phyloP scores from a whole-genome alignment of 2,329 filamentous ascomycete species.

The Thermoascus crustaceus region DNA sequence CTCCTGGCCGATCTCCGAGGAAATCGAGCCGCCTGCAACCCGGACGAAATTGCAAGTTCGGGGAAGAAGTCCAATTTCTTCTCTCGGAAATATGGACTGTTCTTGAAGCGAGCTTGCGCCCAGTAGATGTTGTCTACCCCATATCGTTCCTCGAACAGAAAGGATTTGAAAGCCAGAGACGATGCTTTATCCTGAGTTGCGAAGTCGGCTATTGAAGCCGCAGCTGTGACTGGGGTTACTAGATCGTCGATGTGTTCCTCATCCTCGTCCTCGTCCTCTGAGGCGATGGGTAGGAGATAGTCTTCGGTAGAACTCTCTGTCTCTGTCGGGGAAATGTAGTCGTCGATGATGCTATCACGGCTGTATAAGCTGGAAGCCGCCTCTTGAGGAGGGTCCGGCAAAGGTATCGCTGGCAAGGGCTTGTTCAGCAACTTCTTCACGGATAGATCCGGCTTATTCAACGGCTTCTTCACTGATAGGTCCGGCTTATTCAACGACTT shows the following conservation, averaged over 20 bases:
- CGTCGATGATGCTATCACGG: conserved; percentile 6
- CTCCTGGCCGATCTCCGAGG: conserved; percentile 1
- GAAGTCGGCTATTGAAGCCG: no score
- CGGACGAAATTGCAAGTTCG: conserved; percentile 25
- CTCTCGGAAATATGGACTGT: conserved; percentile 31
- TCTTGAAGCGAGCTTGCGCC: conserved; percentile 13
- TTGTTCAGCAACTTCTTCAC: conserved; percentile 20
- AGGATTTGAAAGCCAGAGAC: conserved; percentile 12
- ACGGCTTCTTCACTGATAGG: no score
- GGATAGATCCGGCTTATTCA: no score
- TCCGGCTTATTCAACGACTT: no score
- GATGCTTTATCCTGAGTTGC: conserved; percentile 3
- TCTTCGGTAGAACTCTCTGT: neutral
- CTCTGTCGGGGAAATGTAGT: conserved; percentile 3
- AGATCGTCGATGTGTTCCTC: no score
- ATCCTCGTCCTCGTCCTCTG: neutral
- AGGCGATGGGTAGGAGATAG: neutral
- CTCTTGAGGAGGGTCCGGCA: conserved; percentile 6
- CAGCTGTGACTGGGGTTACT: no score
- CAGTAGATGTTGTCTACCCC: conserved; percentile 15
- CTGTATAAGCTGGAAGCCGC: conserved; percentile 8
- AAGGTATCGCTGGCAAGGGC: conserved; percentile 7
- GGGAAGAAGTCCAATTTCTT: conserved; percentile 37
- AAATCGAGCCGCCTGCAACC: conserved; percentile 10
- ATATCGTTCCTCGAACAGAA: conserved; percentile 19